phyloP scores from a whole-genome alignment of 306 rosid species.

The Cucurbita argyrosperma region DNA sequence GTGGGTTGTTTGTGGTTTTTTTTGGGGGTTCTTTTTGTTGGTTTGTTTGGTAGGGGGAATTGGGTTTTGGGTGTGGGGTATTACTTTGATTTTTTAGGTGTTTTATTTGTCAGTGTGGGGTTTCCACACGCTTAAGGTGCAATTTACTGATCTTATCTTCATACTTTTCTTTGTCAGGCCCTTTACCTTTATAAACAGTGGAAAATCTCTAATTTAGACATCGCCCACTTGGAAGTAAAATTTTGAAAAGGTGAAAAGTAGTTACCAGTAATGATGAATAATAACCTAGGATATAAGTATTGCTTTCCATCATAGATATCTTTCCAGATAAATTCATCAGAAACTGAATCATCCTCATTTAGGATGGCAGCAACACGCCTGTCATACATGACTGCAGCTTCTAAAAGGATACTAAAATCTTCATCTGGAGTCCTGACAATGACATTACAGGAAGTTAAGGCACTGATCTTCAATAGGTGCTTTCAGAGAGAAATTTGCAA shows the following conservation, averaged over 20 bases:
- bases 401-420: conserved; percentile 82
- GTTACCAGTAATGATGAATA: conserved; percentile 78
- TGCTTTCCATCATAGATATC: conserved; percentile 50
- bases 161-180: conserved; percentile 76
- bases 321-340: conserved; percentile 63
- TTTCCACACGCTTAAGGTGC: conserved; percentile 79
- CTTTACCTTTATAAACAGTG: conserved; percentile 49
- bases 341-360: conserved; percentile 65
- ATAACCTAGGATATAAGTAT: conserved; percentile 66
- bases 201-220: conserved; percentile 4
- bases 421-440: conserved; percentile 79
- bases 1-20: too few relatives aligned
- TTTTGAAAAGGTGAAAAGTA: not conserved
- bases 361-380: conserved; percentile 90
- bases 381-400: conserved; percentile 97
- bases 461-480: not conserved
- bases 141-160: conserved; percentile 66
- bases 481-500: not conserved
- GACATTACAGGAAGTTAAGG: not conserved
- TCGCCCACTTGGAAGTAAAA: conserved; percentile 4
- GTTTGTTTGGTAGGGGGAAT: too few relatives aligned
- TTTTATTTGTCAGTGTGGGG: too few relatives aligned
- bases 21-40: too few relatives aligned
- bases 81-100: too few relatives aligned
- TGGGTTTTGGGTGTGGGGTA: too few relatives aligned